These are phyloP conservation scores for Pascua sp. DNA, from an alignment of 1,284 basidiomycete species.

Conservation along the genomic window DNA sequence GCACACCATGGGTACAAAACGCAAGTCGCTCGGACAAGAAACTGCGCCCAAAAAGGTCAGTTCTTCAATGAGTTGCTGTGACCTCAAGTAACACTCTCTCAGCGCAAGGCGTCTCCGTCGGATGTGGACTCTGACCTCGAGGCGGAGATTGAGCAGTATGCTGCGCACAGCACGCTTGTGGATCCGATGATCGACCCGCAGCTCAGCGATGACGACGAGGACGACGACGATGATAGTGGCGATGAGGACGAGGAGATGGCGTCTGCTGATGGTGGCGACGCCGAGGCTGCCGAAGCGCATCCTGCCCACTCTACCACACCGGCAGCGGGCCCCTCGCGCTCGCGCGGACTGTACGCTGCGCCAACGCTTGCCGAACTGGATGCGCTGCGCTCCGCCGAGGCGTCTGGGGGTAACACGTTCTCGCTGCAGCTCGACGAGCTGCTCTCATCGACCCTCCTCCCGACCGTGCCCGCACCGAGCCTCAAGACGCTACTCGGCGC, in stretches of 20 bases:
- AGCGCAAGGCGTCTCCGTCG: slow-evolving; percentile 6
- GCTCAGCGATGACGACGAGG: slow-evolving; percentile 15
- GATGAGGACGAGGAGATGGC: slow-evolving; percentile 42
- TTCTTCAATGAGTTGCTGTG: not conserved
- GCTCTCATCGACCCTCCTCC: slow-evolving; percentile 74
- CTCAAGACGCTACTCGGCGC: slow-evolving; percentile 74
- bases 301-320: slow-evolving; percentile 30
- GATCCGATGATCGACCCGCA: slow-evolving; percentile 25
- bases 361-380: slow-evolving; percentile 65
- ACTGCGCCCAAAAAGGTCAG: slow-evolving; percentile 14
- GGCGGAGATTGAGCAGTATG: slow-evolving; percentile 17
- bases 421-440: slow-evolving; percentile 63
- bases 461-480: slow-evolving; percentile 22
- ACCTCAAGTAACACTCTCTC: slow-evolving; percentile 5
- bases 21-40: slow-evolving; percentile 10
- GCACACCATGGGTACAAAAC: slow-evolving; percentile 16
- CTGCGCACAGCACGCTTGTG: slow-evolving; percentile 13
- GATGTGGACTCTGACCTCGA: slow-evolving; percentile 16
- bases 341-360: slow-evolving; percentile 49
- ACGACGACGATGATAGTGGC: slow-evolving; percentile 21
- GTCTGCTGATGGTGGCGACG: slow-evolving; percentile 6
- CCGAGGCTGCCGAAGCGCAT: slow-evolving; percentile 37
- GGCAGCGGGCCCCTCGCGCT: slow-evolving; percentile 27
- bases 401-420: slow-evolving; percentile 40
- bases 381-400: slow-evolving; percentile 36